These are phyloP conservation scores for Coffea humblotiana DNA, from an alignment of 305 asterid genomes.

Conservation along the genomic window DNA sequence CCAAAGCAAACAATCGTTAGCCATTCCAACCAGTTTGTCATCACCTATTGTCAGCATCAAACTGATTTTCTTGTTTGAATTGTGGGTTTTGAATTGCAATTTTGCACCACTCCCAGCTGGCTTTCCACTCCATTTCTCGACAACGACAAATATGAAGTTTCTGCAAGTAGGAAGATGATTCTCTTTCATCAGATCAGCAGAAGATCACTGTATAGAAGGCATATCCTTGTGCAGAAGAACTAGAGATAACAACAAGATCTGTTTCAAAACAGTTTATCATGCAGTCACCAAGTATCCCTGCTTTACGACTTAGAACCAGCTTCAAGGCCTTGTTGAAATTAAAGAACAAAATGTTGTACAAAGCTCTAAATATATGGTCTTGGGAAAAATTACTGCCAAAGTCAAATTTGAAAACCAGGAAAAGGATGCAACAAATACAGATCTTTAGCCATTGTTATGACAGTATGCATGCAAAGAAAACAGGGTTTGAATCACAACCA, in stretches of 20 bases:
- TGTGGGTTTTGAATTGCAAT: background rate
- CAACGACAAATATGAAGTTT: background rate
- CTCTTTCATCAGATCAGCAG: background rate
- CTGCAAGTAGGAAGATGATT: constrained; percentile 11
- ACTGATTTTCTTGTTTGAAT: background rate
- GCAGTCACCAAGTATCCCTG: background rate
- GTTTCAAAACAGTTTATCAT: background rate
- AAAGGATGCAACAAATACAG: background rate
- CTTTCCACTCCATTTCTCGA: constrained; percentile 6
- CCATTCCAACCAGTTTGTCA: background rate
- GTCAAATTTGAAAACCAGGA: background rate
- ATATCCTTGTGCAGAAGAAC: background rate
- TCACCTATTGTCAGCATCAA: background rate
- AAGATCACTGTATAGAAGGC: background rate
- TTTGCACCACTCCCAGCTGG: background rate
- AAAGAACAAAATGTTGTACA: background rate
- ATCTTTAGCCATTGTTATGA: background rate
- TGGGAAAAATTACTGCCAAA: background rate
- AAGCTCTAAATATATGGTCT: background rate
- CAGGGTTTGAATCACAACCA: too few relatives aligned
- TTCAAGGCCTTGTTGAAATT: background rate
- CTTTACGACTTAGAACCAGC: background rate
- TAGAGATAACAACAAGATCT: background rate
- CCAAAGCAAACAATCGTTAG: background rate
- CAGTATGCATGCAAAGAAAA: background rate